Base-by-base conservation (phyloP, 176 grass and related monocot genomes). In the Zoysia pacifica region DNA sequence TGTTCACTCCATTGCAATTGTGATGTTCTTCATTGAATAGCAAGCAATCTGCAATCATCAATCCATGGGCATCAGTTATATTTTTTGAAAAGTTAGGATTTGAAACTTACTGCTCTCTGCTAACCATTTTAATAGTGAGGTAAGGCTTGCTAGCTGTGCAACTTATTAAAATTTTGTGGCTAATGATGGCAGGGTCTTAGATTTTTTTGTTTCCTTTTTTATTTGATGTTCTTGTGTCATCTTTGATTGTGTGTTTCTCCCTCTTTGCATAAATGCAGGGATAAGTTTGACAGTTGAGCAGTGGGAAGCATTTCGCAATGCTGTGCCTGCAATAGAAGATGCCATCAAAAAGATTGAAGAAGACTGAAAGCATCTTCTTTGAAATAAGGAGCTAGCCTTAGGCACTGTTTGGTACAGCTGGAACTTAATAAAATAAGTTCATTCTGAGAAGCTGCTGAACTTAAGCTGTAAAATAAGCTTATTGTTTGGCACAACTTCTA, bases 201-300 rank as follows among this genome's bases (percentile, higher is more conserved):
- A 63, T 40, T 51, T 41, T 5, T 76, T n/a, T 7, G 46, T 44
- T 76, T 60, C 39, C 14, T 47, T 56, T 82, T 73, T 11, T 43
- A 46, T 74, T 7, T 2, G 47, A 18, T 19, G 9, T 42, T 18
- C 2, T 55, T 1, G 9, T 78, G 15, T 14, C 20, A 69, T 63
- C 13, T 72, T 64, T 38, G 15, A 55, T 55, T 73, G 6, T 0
- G 13, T 4, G 13, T 3, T 52, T 40, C 59, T 60, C 60, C 72
- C 75, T 56, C 15, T 46, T 9, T 65, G 6, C 82, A 37, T n/a
- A 56, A 67, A 69, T 61, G 63, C 77, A 94, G 88, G 95, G 16
- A 86, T 98, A 81, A 93, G 90, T 81, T 77, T 98, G 88, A 89
- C 92, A 3, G 79, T 87, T 1, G 90, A 98, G 70, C 96, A 98